A percentile compares a stretch with the other conserved stretches of the same genome.
phyloP scores from a whole-genome alignment of 208 protist genomes.

The Leishmania turanica region DNA sequence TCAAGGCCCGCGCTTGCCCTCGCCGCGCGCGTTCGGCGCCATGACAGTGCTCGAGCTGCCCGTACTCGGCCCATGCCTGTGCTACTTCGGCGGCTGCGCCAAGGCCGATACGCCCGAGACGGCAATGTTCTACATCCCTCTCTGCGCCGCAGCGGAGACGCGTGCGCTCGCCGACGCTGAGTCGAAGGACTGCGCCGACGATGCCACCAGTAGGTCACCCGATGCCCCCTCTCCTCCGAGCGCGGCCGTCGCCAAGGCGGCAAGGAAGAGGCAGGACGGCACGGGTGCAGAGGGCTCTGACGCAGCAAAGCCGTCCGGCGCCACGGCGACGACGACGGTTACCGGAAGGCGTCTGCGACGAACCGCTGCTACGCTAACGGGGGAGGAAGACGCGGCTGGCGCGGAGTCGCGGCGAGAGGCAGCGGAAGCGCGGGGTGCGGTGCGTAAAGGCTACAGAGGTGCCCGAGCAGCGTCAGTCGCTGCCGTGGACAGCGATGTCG shows the following conservation, averaged over 20 bases:
- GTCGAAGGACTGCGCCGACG: background rate
- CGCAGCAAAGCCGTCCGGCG: background rate
- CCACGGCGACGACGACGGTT: background rate
- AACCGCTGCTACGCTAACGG: background rate
- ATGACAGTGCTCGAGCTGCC: constrained; percentile 37
- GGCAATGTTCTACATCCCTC: constrained; percentile 55
- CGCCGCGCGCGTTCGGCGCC: constrained; percentile 48
- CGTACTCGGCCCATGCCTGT: constrained; percentile 36
- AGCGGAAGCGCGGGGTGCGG: background rate
- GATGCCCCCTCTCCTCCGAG: background rate
- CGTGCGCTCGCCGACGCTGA: background rate
- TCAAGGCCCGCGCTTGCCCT: constrained; percentile 34
- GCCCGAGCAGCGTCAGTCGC: background rate
- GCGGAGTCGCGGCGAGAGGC: background rate
- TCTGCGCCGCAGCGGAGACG: constrained; percentile 12
- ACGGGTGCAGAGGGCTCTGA: background rate
- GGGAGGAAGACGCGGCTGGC: background rate
- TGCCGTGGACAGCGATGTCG: background rate
- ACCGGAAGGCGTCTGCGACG: background rate
- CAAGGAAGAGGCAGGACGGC: background rate
- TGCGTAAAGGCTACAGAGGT: background rate
- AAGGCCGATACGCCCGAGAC: constrained; percentile 45
- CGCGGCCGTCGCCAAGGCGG: background rate
- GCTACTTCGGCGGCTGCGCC: constrained; percentile 56
- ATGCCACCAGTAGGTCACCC: background rate